Base-by-base conservation (phyloP, 345 rosid genomes). In the Clarkia xantiana region DNA sequence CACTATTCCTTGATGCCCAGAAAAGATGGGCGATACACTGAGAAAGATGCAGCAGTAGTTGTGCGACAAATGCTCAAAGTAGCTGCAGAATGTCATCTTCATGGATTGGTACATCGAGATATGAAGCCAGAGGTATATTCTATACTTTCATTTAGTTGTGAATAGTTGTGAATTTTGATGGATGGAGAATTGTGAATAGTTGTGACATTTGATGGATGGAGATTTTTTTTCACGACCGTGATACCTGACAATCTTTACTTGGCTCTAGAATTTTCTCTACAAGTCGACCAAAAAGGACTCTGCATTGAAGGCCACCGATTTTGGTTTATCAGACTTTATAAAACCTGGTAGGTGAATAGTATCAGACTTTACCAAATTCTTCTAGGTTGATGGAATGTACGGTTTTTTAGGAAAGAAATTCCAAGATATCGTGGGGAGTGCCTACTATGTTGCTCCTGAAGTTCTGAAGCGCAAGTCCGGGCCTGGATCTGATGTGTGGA, bases 401-500 rank as follows among this genome's bases (percentile, higher is more conserved):
- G 14, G 18, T 16, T 38, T 29, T 72, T 77, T 65, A 90, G 97
- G 97, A 41, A 83, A 67, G 56, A 90, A 64, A 75, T 86, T 86
- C 67, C 79, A 58, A 55, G 96, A 86, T 65, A 82, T 82, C 1
- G 95, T 86, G 49, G 95, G 95, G 50, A 86, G 95, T 47, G 95
- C 95, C 6, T 90, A 90, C 45, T 90, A 83, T 39, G 97, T 90
- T 53, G 97, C 97, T 63, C 97, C 97, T 18, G 97, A 90, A 66
- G 97, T 90, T 55, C 64, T 90, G 68, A 83, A 77, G 64, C 83
- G 97, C 14, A 83, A 54, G 64, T 86, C 97, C 11, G 97, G 97
- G 40, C 97, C 97, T 4, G 95, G 86, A 71, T 90, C 94, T 62
- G 97, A 90, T 72, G 95, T 77, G 49, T 90, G 97, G 97, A 90